These are phyloP conservation scores for Dorcoceras hygrometricum DNA, from an alignment of 257 asterid species.

Conservation along the genomic window DNA sequence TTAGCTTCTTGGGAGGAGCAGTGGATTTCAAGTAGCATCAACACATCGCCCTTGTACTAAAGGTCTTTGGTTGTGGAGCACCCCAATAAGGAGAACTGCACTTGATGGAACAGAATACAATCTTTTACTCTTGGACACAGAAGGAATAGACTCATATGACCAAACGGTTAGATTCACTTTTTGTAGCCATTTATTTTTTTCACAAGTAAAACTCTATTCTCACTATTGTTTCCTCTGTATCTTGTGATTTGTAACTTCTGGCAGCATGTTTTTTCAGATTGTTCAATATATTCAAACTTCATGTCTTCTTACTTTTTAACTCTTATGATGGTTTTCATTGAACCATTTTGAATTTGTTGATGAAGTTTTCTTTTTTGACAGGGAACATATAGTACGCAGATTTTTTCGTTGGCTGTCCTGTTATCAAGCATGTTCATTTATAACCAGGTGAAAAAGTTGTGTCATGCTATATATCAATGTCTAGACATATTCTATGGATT, in stretches of 20 bases:
- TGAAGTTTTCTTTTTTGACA: conserved; percentile 34
- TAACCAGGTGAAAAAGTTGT: conserved; percentile 69
- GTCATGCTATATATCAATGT: neutral
- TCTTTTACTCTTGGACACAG: conserved; percentile 86
- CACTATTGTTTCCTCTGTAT: neutral
- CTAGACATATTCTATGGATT: neutral
- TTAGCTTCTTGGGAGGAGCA: conserved; percentile 98
- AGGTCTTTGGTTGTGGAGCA: conserved; percentile 99
- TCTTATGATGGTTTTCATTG: neutral
- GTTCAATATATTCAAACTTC: conserved; percentile 9
- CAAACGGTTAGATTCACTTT: conserved; percentile 73
- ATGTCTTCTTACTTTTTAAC: neutral
- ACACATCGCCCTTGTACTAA: conserved; percentile 98
- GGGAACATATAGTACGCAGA: conserved; percentile 98
- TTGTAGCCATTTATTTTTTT: conserved; percentile 9
- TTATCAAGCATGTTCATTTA: conserved; percentile 93
- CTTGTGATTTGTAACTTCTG: conserved; percentile 12
- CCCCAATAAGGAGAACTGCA: conserved; percentile 82
- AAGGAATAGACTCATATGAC: conserved; percentile 99
- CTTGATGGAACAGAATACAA: conserved; percentile 96
- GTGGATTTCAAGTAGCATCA: conserved; percentile 97
- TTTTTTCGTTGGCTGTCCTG: conserved; percentile 95
- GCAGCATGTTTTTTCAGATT: conserved; percentile 2
- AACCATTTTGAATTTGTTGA: conserved; percentile 16
- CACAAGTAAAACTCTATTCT: neutral